Base-by-base conservation (phyloP, 2,329 filamentous ascomycete genomes). In the Xylariaceae sp. region DNA sequence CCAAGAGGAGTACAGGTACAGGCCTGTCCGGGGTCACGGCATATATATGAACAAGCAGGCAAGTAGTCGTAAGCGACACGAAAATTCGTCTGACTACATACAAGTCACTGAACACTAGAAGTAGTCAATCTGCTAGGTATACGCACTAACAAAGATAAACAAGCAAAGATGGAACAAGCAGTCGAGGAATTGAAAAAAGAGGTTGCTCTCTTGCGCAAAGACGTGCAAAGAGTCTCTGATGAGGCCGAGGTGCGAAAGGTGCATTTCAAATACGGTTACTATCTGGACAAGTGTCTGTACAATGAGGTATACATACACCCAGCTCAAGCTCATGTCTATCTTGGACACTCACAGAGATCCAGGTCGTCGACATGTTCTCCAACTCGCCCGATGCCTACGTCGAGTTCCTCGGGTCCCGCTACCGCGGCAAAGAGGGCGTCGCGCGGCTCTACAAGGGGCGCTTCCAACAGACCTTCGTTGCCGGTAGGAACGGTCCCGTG, bases 251-350 rank as follows among this genome's bases (percentile, higher is more conserved):
- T 78, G 35, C 69, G 72, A 42, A 77, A 76, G 53, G 65, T 72
- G 3, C 74, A 78, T 52, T 74, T 73, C 64, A 77, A 73, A 45
- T 79, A 78, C 56, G 75, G 74, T 19, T 78, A 79, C 56, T 79
- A 78, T 53, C 64, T 79, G 19, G 75, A 79, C 61, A 79, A 79
- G 49, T 79, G 74, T 45, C 63, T 79, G 1, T 79, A 78, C 59
- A 68, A 76, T 47, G 72, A 78, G 62, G 73, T 70, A 39, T 35
- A 48, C 37, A 6, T 6, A 6, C 22, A 11, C 22, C 6, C 22
- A 26, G 11, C 22, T 11, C 22, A 26, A 26, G 11, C 6, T 11
- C 22, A 6, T 6, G 22, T 11, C 22, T 26, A 11, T 11, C 11
- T 11, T 11, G 11, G 11, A 11, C 22, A 26, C 22, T 26, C 22